A percentile compares a stretch with the other conserved stretches of the same genome.
phyloP scores from a whole-genome alignment of 1,284 basidiomycete genomes.

The Pseudozyma pruni region DNA sequence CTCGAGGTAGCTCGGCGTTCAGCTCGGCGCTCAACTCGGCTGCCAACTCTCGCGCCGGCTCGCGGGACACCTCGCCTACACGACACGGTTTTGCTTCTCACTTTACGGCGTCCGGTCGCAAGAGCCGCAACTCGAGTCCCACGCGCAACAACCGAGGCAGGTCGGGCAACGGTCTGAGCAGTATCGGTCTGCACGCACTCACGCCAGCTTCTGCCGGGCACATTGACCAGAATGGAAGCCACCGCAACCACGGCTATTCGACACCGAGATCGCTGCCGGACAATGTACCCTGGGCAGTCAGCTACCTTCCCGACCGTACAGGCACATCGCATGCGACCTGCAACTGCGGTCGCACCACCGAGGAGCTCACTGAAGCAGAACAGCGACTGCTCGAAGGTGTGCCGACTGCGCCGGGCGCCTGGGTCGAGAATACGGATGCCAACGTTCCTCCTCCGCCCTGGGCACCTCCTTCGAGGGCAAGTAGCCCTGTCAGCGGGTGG shows the following conservation, averaged over 20 bases:
- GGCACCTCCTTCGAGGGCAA: slow-evolving; percentile 58
- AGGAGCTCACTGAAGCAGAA: slow-evolving; percentile 61
- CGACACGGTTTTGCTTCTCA: slow-evolving; percentile 47
- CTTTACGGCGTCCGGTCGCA: slow-evolving; percentile 39
- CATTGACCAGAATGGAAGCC: slow-evolving; percentile 45
- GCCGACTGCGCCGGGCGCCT: slow-evolving; percentile 63
- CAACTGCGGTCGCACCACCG: slow-evolving; percentile 62
- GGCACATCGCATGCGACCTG: slow-evolving; percentile 61
- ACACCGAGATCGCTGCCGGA: slow-evolving; percentile 57
- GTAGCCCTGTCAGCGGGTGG: slow-evolving; percentile 51
- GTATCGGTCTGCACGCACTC: slow-evolving; percentile 45
- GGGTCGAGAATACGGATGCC: slow-evolving; percentile 46
- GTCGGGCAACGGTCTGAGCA: slow-evolving; percentile 33
- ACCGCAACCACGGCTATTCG: slow-evolving; percentile 38
- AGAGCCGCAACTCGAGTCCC: slow-evolving; percentile 49
- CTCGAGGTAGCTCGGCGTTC: slow-evolving; percentile 44
- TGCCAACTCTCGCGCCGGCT: slow-evolving; percentile 41
- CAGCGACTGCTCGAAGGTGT: slow-evolving; percentile 60
- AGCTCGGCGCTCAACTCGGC: slow-evolving; percentile 28
- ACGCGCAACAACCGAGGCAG: slow-evolving; percentile 40
- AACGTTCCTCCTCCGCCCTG: slow-evolving; percentile 57
- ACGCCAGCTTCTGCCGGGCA: slow-evolving; percentile 47
- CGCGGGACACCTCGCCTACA: slow-evolving; percentile 55
- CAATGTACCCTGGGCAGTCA: slow-evolving; percentile 62
- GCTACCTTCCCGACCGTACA: slow-evolving; percentile 58